A percentile compares a stretch with the other conserved stretches of the same genome.
Evolutionary conservation across 2,329 filamentous ascomycete species (phyloP).

Genomic region (Neurospora crassa): DNA sequence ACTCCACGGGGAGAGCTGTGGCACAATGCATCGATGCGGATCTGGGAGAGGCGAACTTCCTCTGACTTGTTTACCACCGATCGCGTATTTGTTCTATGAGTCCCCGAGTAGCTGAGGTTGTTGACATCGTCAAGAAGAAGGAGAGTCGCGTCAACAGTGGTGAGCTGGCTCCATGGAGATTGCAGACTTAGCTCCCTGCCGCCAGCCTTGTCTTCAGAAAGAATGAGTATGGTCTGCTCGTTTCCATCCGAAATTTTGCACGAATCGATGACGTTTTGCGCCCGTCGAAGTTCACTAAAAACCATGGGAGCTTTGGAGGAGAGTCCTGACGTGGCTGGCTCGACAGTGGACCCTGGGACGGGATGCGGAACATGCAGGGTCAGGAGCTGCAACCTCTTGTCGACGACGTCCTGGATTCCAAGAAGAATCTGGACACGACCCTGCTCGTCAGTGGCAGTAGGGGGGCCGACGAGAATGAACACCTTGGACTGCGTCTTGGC

Average conservation of each 20-base stretch:
- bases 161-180: constrained; percentile 63
- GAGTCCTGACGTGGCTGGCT: neutral
- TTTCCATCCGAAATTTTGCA: constrained; percentile 60
- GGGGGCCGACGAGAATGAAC: constrained; percentile 56
- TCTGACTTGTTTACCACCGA: constrained; percentile 33
- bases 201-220: constrained; percentile 56
- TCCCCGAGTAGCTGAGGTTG: constrained; percentile 46
- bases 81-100: constrained; percentile 19
- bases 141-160: constrained; percentile 54
- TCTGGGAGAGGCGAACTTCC: constrained; percentile 36
- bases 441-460: constrained; percentile 42
- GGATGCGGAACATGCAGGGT: constrained; percentile 41
- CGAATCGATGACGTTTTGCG: constrained; percentile 61
- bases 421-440: constrained; percentile 49
- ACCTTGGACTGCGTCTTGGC: constrained; percentile 49
- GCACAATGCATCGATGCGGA: constrained; percentile 43
- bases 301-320: constrained; percentile 33
- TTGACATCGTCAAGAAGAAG: constrained; percentile 51
- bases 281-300: constrained; percentile 44
- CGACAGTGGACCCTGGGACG: constrained; percentile 16
- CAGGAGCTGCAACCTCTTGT: constrained; percentile 58
- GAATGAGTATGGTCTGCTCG: constrained; percentile 52
- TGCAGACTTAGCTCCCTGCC: constrained; percentile 61
- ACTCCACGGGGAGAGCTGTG: constrained; percentile 50
- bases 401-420: constrained; percentile 59